These are phyloP conservation scores for Ceratocystis lukuohia DNA, from an alignment of 2,329 filamentous ascomycete species.

Conservation along the genomic window DNA sequence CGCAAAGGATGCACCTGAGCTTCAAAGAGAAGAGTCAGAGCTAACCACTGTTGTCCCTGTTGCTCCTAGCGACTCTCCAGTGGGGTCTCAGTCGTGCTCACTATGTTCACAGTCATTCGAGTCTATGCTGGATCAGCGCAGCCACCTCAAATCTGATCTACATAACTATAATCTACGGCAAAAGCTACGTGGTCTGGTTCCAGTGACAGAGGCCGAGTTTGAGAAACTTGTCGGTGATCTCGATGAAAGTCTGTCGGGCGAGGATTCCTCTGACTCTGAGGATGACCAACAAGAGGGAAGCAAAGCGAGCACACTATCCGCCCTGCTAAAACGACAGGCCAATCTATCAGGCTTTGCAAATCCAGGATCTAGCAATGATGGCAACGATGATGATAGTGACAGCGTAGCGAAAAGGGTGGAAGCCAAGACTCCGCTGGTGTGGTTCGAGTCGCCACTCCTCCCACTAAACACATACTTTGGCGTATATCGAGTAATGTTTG, in stretches of 20 bases:
- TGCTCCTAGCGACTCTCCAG: slow-evolving; percentile 30
- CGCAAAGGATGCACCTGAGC: slow-evolving; percentile 28
- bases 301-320: slow-evolving; percentile 58
- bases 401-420: slow-evolving; percentile 41
- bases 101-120: slow-evolving; percentile 63
- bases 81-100: slow-evolving; percentile 61
- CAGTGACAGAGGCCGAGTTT: slow-evolving; percentile 72
- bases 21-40: slow-evolving; percentile 22
- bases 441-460: slow-evolving; percentile 66
- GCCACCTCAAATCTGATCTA: slow-evolving; percentile 77
- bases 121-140: slow-evolving; percentile 65
- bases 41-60: slow-evolving; percentile 22
- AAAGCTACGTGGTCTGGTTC: slow-evolving; percentile 58
- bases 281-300: slow-evolving; percentile 42
- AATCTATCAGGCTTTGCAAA: slow-evolving; percentile 45
- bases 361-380: slow-evolving; percentile 37
- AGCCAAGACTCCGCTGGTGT: slow-evolving; percentile 52
- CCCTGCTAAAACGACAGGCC: slow-evolving; percentile 71
- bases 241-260: slow-evolving; percentile 86
- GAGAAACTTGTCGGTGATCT: slow-evolving; percentile 68
- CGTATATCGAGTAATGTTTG: slow-evolving; percentile 72
- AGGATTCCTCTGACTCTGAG: slow-evolving; percentile 58
- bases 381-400: slow-evolving; percentile 29
- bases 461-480: slow-evolving; percentile 71
- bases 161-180: slow-evolving; percentile 93